Evolutionary conservation across 1,284 basidiomycete genomes (phyloP).

Genomic region (Cerrena zonata): DNA sequence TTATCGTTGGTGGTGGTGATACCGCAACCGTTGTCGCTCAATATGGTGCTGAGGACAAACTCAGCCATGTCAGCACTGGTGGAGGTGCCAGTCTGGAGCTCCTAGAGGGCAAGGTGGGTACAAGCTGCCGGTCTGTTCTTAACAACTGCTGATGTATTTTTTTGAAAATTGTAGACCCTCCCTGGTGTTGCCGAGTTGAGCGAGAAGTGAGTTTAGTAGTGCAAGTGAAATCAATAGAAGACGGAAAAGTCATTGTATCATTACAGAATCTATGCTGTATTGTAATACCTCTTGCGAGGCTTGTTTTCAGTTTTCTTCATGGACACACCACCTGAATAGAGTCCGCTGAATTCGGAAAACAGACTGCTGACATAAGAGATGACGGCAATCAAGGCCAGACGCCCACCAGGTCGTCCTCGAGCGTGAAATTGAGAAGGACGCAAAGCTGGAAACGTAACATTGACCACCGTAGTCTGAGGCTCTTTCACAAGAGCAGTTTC

Average conservation of each 20-base stretch:
- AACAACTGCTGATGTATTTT: background rate
- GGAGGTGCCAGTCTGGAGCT: conserved; percentile 94
- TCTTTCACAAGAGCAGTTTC: too few relatives aligned
- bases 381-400: too few relatives aligned
- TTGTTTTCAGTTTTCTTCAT: background rate
- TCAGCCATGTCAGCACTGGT: conserved; percentile 95
- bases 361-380: too few relatives aligned
- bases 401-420: too few relatives aligned
- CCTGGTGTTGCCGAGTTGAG: conserved; percentile 83
- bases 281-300: background rate
- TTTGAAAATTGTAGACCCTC: conserved; percentile 47
- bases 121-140: too few relatives aligned
- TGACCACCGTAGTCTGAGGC: too few relatives aligned
- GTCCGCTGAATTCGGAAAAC: too few relatives aligned
- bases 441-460: too few relatives aligned
- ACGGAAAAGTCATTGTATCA: background rate
- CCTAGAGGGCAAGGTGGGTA: conserved; percentile 86
- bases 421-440: too few relatives aligned
- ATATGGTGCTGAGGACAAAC: conserved; percentile 76
- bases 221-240: background rate
- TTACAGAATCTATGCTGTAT: background rate
- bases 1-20: conserved; percentile 93
- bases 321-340: background rate
- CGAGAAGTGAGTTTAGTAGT: conserved; percentile 40
- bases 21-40: conserved; percentile 88